A percentile compares a stretch with the other conserved stretches of the same genome.
These are phyloP conservation scores for Lasiodiplodia hormozganensis DNA, from an alignment of 2,329 filamentous ascomycete species.

Conservation along the genomic window DNA sequence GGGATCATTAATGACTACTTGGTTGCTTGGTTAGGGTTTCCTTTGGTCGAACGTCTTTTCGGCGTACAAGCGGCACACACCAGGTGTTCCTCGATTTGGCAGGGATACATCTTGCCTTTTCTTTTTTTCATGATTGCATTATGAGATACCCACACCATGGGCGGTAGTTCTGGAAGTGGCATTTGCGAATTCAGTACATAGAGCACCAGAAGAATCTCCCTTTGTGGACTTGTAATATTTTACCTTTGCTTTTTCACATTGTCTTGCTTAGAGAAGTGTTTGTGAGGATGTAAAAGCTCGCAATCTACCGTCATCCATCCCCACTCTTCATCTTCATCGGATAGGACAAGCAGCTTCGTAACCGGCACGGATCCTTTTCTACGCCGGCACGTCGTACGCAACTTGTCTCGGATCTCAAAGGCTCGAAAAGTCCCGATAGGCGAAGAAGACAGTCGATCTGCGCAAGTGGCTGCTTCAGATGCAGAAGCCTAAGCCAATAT, in stretches of 20 bases:
- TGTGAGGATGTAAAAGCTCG: not conserved
- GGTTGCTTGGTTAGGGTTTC: not conserved
- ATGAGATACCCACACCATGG: conserved; percentile 22
- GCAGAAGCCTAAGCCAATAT: not conserved
- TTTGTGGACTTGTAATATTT: not conserved
- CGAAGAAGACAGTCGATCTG: not conserved
- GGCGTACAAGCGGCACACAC: not conserved
- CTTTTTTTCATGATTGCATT: not conserved
- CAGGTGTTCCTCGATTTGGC: not conserved
- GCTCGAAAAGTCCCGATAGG: not conserved
- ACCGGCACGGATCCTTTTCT: not conserved
- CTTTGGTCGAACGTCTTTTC: not conserved
- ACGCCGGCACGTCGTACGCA: not conserved
- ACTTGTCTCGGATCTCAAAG: not conserved
- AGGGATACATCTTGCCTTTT: not conserved
- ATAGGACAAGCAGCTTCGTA: not conserved
- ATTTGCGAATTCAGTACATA: conserved; percentile 1
- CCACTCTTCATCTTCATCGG: not conserved
- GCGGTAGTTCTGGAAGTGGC: not conserved
- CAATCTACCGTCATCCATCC: not conserved
- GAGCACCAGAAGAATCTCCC: not conserved
- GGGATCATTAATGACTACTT: not conserved
- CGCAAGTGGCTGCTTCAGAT: not conserved
- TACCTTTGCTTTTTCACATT: not conserved
- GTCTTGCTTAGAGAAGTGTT: not conserved